Evolutionary conservation across 257 asterid species (phyloP).

Genomic region (Haberlea rhodopensis): DNA sequence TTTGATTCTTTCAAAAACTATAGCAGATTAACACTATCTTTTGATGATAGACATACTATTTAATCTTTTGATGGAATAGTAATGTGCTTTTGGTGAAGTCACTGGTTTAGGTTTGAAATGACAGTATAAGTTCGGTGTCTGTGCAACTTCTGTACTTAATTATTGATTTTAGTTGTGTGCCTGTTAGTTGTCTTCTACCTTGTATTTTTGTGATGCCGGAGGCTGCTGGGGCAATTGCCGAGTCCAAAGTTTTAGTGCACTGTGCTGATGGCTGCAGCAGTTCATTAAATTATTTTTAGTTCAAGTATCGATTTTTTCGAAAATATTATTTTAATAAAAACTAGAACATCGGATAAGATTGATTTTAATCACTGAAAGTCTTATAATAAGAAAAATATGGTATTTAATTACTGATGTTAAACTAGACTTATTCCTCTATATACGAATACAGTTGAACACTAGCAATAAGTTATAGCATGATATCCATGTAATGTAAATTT

Average conservation of each 20-base stretch:
- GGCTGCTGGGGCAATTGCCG: background rate
- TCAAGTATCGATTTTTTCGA: background rate
- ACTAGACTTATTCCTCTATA: background rate
- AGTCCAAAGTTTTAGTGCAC: background rate
- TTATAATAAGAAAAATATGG: background rate
- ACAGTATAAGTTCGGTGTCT: background rate
- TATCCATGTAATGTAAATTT: background rate
- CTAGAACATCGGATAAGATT: background rate
- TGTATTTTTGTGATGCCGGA: background rate
- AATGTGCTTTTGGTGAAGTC: conserved; percentile 4
- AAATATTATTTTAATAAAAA: no score
- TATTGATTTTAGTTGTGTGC: background rate
- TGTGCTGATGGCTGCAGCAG: background rate
- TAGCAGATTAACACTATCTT: no score
- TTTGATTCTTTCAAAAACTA: background rate
- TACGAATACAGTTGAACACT: background rate
- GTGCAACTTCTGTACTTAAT: background rate
- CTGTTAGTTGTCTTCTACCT: background rate
- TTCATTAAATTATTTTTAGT: no score
- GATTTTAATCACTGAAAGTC: background rate
- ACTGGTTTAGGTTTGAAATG: background rate
- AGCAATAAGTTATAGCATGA: background rate
- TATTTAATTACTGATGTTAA: no score
- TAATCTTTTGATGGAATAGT: conserved; percentile 7
- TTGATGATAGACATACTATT: background rate